Conservation (phyloP, 2,329 filamentous ascomycete genomes). For the Fusarium goolgardi region DNA sequence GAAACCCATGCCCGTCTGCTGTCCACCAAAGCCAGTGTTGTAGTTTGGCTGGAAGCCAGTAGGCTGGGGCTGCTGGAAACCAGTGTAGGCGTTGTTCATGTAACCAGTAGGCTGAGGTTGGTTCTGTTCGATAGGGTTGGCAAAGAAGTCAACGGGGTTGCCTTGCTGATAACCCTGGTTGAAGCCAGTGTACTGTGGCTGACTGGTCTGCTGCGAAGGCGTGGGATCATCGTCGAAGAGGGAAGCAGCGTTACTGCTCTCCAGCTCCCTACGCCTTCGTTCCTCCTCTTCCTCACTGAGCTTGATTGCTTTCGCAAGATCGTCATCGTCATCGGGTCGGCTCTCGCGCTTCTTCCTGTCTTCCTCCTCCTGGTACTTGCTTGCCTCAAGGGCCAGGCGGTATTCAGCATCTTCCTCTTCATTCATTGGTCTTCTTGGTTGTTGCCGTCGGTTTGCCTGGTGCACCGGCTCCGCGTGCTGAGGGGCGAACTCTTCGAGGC, state of each 20-base stretch:
- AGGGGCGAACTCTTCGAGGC: conserved; percentile 82
- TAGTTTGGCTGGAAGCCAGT: conserved; percentile 70
- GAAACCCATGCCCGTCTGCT: conserved; percentile 73
- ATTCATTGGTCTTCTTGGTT: conserved; percentile 62
- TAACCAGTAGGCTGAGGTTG: conserved; percentile 85
- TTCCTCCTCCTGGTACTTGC: conserved; percentile 94
- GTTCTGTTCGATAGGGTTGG: conserved; percentile 85
- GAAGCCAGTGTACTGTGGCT: conserved; percentile 86
- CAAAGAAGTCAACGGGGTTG: conserved; percentile 95
- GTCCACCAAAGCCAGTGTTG: conserved; percentile 71
- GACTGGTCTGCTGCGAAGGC: conserved; percentile 62
- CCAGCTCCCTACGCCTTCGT: conserved; percentile 83
- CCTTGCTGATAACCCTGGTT: conserved; percentile 99
- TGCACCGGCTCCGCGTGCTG: conserved; percentile 54
- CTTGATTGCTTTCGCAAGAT: conserved; percentile 93
- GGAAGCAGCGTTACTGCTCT: conserved; percentile 84
- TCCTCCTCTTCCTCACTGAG: conserved; percentile 96
- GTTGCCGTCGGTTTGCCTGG: conserved; percentile 53
- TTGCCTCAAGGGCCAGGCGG: conserved; percentile 89
- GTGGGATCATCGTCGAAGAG: conserved; percentile 86
- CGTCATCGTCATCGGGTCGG: conserved; percentile 78
- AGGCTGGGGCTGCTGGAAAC: conserved; percentile 59
- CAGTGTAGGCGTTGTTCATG: conserved; percentile 67
- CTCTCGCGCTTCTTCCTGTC: conserved; percentile 79
- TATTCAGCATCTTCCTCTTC: conserved; percentile 94